These are phyloP conservation scores for Haberlea rhodopensis DNA, from an alignment of 257 asterid species.

Conservation along the genomic window DNA sequence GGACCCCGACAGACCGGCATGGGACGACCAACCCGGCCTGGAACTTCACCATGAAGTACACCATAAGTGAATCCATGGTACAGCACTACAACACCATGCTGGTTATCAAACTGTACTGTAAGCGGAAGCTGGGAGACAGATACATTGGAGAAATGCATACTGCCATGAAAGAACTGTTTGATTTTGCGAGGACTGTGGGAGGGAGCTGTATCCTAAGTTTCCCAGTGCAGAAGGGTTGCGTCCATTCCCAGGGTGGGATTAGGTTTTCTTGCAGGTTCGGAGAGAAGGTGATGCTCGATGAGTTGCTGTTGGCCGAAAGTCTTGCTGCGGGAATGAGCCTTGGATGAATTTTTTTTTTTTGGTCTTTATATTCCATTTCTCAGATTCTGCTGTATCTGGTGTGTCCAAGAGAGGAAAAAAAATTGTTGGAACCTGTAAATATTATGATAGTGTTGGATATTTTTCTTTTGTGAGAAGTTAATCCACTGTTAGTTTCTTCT, in stretches of 20 bases:
- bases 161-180: constrained; percentile 61
- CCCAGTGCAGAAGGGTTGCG: constrained; percentile 57
- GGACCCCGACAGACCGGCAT: constrained; percentile 59
- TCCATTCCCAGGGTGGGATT: constrained; percentile 55
- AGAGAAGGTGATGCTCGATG: constrained; percentile 50
- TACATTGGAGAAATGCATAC: constrained; percentile 64
- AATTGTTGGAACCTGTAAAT: background rate
- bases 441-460: background rate
- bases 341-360: constrained; percentile 1
- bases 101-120: constrained; percentile 61
- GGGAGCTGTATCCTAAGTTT: constrained; percentile 48
- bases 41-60: constrained; percentile 55
- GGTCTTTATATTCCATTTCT: background rate
- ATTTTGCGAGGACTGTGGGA: constrained; percentile 34
- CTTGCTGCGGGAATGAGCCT: constrained; percentile 34
- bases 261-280: constrained; percentile 61
- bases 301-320: constrained; percentile 46
- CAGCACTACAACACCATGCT: constrained; percentile 45
- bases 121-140: constrained; percentile 62
- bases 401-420: background rate
- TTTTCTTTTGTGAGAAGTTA: background rate
- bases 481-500: background rate
- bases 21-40: constrained; percentile 69
- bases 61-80: constrained; percentile 46
- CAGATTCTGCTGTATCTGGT: background rate